Evolutionary conservation across 2,329 filamentous ascomycete genomes (phyloP).

Genomic region (Cercospora janseana): DNA sequence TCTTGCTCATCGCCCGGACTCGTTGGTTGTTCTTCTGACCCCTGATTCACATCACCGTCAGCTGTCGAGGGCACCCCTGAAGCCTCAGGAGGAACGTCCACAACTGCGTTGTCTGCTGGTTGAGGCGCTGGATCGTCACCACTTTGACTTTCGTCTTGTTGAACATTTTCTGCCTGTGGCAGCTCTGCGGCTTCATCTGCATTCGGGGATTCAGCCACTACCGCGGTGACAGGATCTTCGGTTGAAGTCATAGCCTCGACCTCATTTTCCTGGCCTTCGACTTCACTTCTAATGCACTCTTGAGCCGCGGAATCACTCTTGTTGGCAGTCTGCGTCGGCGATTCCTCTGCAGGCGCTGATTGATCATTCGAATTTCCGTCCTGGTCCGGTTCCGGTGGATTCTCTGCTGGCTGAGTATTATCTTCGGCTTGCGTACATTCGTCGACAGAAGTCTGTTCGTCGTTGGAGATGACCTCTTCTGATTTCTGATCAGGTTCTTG

Average conservation of each 20-base stretch:
- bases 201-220: not conserved
- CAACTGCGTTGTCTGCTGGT: not conserved
- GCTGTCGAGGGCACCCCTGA: slow-evolving; percentile 6
- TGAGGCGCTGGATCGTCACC: not conserved
- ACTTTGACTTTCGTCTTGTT: not conserved
- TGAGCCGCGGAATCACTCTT: no score
- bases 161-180: not conserved
- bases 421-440: not conserved
- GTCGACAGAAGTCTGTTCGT: not conserved
- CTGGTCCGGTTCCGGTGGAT: no score
- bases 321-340: no score
- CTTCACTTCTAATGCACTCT: no score
- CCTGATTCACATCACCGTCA: not conserved
- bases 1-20: slow-evolving; percentile 16
- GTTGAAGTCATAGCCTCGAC: not conserved
- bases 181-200: not conserved
- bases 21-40: not conserved
- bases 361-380: no score
- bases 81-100: slow-evolving; percentile 13
- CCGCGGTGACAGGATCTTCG: not conserved
- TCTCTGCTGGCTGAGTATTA: not conserved
- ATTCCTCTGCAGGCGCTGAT: no score
- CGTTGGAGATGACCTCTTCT: not conserved
- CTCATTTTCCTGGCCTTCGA: not conserved
- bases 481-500: not conserved